A percentile compares a stretch with the other conserved stretches of the same genome.
phyloP scores from a whole-genome alignment of 345 rosid genomes.

The Pugionium dolabratum region DNA sequence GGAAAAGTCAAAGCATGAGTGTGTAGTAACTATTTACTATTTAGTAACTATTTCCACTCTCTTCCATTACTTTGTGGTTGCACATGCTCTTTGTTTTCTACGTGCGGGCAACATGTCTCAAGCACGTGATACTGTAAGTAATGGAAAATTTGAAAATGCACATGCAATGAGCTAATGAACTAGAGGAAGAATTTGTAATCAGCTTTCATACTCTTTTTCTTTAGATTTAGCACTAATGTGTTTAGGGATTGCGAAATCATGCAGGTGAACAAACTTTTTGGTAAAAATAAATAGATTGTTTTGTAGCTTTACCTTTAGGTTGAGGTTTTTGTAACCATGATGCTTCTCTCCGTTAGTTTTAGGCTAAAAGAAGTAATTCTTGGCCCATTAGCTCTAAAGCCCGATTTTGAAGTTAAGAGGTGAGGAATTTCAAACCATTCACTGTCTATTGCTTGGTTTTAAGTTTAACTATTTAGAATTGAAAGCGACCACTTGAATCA shows the following conservation, averaged over 20 bases:
- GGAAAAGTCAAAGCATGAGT: constrained; percentile 36
- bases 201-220: too few species aligned
- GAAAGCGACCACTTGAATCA: too few species aligned
- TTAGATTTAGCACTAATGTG: too few species aligned
- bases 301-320: background rate
- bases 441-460: too few species aligned
- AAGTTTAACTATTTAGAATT: too few species aligned
- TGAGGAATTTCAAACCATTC: background rate
- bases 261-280: background rate
- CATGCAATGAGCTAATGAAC: constrained; percentile 16
- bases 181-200: too few species aligned
- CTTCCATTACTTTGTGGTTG: constrained; percentile 30
- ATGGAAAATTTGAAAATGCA: constrained; percentile 2
- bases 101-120: constrained; percentile 11
- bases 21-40: background rate
- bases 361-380: background rate
- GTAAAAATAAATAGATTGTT: background rate
- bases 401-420: background rate
- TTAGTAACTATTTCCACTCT: constrained; percentile 2
- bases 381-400: background rate
- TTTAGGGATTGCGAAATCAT: too few species aligned
- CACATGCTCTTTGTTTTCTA: constrained; percentile 1
- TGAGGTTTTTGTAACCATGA: background rate
- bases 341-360: background rate
- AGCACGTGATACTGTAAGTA: constrained; percentile 27